Evolutionary conservation across 371 early-diverging fungal species (phyloP), one percentile per base, ranked within the genome.

Genomic region (Apophysomyces trapeziformis): DNA sequence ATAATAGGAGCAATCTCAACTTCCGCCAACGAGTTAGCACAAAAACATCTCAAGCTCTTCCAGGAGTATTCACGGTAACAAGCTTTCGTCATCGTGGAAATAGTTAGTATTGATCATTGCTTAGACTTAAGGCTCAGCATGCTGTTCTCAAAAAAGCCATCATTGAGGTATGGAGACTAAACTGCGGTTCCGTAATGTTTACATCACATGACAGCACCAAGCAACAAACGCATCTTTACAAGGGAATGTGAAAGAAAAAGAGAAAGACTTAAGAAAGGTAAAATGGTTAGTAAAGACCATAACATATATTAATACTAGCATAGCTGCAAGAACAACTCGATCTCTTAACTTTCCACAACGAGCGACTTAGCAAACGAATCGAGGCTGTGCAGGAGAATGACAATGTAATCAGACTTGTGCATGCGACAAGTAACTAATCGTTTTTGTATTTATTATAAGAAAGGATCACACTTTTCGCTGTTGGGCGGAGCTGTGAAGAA

Each of bases 191-290:
- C 36, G 36, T 47, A 16, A 13, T 43, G 41, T 36, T 66, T 8
- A 32, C 36, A 35, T 26, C 21, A 21, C 45, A 32, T 35, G 11
- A n/a, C 68, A 89, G 89, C 87, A 89, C 70, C 86, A 85, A 85
- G 75, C 85, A 3, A 78, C 78, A 11, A 89, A 85, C 66, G 69
- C 78, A 9, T 45, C 80, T 3, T 69, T 89, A 35, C 87, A 87
- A 59, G 77, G 82, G n/a, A 82, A 84, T 37, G 78, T 86, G 21
- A 89, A 89, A 62, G 85, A 86, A 58, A 88, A 86, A 68, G 89
- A 89, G 67, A 86, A 88, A 58, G 87, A 89, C 50, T 66, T 87
- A n/a, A 66, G 89, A 69, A 85, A 86, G 74, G 89, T 88, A 70
- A 45, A 46, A 32, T 32, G 44, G 12, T 14, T 5, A 41, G 5